A percentile compares a stretch with the other conserved stretches of the same genome.
Evolutionary conservation across 1,139 yeast species (phyloP).

Genomic region (Protomyces inouyei): DNA sequence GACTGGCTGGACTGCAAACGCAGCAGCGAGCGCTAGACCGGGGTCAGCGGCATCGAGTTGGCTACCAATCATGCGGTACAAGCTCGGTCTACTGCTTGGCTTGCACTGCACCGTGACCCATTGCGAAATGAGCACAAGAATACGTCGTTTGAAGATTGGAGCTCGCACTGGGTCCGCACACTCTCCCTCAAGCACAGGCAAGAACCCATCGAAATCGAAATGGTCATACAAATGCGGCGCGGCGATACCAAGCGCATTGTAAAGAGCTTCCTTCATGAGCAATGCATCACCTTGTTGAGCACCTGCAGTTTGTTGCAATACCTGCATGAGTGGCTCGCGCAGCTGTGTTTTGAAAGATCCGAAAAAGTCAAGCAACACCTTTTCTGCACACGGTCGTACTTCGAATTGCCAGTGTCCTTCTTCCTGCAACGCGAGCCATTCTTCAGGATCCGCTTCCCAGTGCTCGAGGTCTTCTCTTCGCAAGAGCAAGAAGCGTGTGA

Average conservation of each 20-base stretch:
- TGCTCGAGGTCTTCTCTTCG: slow-evolving; percentile 70
- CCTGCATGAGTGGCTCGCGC: slow-evolving; percentile 57
- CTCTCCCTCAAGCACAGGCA: slow-evolving; percentile 57
- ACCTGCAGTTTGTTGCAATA: slow-evolving; percentile 44
- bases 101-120: slow-evolving; percentile 72
- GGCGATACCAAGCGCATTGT: slow-evolving; percentile 76
- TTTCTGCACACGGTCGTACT: slow-evolving; percentile 81
- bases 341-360: slow-evolving; percentile 58
- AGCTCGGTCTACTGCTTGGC: slow-evolving; percentile 52
- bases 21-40: slow-evolving; percentile 70
- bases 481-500: slow-evolving; percentile 66
- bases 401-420: slow-evolving; percentile 78
- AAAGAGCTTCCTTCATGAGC: slow-evolving; percentile 68
- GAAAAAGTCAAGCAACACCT: slow-evolving; percentile 71
- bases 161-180: slow-evolving; percentile 31
- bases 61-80: slow-evolving; percentile 53
- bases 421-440: slow-evolving; percentile 80
- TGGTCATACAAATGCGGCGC: slow-evolving; percentile 59
- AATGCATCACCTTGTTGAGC: slow-evolving; percentile 38
- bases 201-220: slow-evolving; percentile 59
- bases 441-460: slow-evolving; percentile 84
- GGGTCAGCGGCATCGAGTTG: slow-evolving; percentile 60
- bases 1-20: slow-evolving; percentile 55
- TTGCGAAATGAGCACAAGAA: slow-evolving; percentile 68
- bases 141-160: slow-evolving; percentile 63